Conservation (phyloP, 2,329 filamentous ascomycete genomes). For the Allantophomopsis cytisporea region DNA sequence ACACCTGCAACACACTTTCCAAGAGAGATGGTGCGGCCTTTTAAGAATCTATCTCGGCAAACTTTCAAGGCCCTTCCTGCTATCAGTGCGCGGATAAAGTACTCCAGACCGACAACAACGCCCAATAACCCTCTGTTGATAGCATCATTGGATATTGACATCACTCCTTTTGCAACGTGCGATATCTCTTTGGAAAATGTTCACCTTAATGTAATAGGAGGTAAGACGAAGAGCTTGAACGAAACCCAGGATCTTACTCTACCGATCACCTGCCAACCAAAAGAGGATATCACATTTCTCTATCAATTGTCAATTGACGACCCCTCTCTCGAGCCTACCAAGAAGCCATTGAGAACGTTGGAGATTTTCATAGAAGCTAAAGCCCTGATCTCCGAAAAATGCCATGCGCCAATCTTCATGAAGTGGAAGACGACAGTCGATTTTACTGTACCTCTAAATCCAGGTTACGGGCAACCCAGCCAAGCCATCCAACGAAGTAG, state of each 20-base stretch:
- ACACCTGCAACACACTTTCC: slow-evolving; percentile 48
- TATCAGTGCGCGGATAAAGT: slow-evolving; percentile 59
- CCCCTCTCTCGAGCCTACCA: slow-evolving; percentile 19
- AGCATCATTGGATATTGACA: slow-evolving; percentile 61
- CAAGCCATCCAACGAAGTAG: slow-evolving; percentile 47
- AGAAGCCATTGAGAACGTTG: slow-evolving; percentile 35
- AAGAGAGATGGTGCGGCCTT: slow-evolving; percentile 46
- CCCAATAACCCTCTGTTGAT: slow-evolving; percentile 39
- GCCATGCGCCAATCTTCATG: slow-evolving; percentile 48
- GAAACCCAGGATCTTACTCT: slow-evolving; percentile 31
- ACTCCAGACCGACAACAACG: slow-evolving; percentile 49
- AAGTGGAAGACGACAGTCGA: slow-evolving; percentile 57
- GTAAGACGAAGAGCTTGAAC: slow-evolving; percentile 43
- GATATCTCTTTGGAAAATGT: slow-evolving; percentile 49
- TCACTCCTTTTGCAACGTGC: slow-evolving; percentile 56
- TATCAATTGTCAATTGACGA: slow-evolving; percentile 46
- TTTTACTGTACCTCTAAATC: slow-evolving; percentile 52
- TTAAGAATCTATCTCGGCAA: slow-evolving; percentile 49
- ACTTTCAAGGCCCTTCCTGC: slow-evolving; percentile 53
- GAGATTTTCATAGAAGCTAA: slow-evolving; percentile 47
- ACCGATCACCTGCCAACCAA: slow-evolving; percentile 48
- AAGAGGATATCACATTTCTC: slow-evolving; percentile 64
- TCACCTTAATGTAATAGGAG: slow-evolving; percentile 40
- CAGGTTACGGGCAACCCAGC: slow-evolving; percentile 41
- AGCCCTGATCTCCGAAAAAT: slow-evolving; percentile 39